Percentiles rank a stretch among this genome's conserved stretches.
Conservation (phyloP, 108 stramenopile species). For the Cyclostephanos invisitatus region DNA sequence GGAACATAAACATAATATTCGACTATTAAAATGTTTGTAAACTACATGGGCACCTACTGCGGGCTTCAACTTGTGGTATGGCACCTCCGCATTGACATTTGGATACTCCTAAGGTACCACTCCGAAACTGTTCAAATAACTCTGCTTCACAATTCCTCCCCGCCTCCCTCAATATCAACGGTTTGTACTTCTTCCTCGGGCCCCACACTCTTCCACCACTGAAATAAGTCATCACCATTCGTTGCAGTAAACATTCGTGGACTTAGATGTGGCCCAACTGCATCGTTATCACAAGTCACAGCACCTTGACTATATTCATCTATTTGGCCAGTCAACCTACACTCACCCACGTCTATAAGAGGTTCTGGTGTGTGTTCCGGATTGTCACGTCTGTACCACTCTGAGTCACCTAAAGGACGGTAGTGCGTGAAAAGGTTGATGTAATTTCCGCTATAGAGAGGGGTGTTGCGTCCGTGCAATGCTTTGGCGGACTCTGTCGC, state of each 20-base stretch:
- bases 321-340: constrained; percentile 35
- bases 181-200: constrained; percentile 32
- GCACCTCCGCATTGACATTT: too few relatives aligned
- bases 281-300: constrained; percentile 57
- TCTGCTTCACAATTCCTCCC: constrained; percentile 7
- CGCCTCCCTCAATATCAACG: constrained; percentile 34
- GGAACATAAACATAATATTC: too few relatives aligned
- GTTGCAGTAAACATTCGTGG: constrained; percentile 56
- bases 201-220: constrained; percentile 64
- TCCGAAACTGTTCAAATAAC: too few relatives aligned
- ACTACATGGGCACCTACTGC: too few relatives aligned
- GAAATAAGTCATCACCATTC: constrained; percentile 55
- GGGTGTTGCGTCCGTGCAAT: constrained; percentile 79
- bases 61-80: too few relatives aligned
- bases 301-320: constrained; percentile 43
- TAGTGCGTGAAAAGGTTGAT: constrained; percentile 91
- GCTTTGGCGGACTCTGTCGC: constrained; percentile 72
- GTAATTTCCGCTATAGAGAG: constrained; percentile 67
- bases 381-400: constrained; percentile 55
- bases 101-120: too few relatives aligned
- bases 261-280: constrained; percentile 51
- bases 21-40: too few relatives aligned
- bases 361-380: constrained; percentile 57
- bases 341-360: constrained; percentile 56
- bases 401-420: constrained; percentile 59